Evolutionary conservation across 768 basidiomycete species (phyloP), one percentile per base, ranked within the genome.

Genomic region (Exsudoporus frostii): DNA sequence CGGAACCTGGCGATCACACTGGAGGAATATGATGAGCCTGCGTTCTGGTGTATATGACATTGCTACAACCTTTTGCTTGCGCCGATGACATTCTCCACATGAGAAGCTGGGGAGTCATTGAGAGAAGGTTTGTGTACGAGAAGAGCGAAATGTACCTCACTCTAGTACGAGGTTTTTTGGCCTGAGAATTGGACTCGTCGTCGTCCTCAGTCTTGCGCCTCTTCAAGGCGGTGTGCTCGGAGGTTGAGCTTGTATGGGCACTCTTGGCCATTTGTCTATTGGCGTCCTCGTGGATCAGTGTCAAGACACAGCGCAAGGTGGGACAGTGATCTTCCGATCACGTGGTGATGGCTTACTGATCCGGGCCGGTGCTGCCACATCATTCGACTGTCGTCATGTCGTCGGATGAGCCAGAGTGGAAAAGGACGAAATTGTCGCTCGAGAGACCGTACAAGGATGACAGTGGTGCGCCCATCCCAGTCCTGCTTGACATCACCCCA

Each of bases 1-100:
- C 22, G 90, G 90, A 51, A 87, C 72, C 73, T 91, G 89, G 55
- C 90, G 82, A 70, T 93, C 88, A 73, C 90, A 93, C 88, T 92
- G 32, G 39, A 45, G 10, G 50, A 44, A 56, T n/a, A 7, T 33
- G 25, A 48, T 70, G 5, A 71, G 67, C 24, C 43, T 36, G 42
- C 29, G 43, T 45, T 49, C 50, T 59, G 54, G 63, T 59, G 44
- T 15, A 58, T 29, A 57, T 34, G 27, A 45, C 49, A 33, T 25
- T 22, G 34, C 22, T 43, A 53, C 8, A 51, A 88, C 90, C 80
- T 92, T 92, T 72, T 93, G 90, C 67, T 93, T 93, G 56, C 90
- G 77, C 20, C 90, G 82, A 73, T 92, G 91, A 58, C 91, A 92
- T 73, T 93, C 90, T 17, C 88, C 88, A 52, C 90, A 91, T 9